Evolutionary conservation across 169 alveolate genomes (phyloP).

Genomic region (Plasmodium falciparum): DNA sequence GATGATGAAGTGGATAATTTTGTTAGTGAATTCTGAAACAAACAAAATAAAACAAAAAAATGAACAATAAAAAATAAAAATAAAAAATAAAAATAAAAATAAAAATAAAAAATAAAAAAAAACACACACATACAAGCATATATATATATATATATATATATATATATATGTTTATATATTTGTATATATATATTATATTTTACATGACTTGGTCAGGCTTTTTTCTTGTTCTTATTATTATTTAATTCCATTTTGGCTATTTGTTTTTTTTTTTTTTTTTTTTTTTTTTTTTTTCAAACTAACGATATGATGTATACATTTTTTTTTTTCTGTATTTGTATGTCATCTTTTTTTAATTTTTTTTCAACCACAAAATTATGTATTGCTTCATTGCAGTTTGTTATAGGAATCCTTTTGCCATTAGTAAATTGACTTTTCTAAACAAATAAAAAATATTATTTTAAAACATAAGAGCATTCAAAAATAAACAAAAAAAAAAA

Average conservation of each 20-base stretch:
- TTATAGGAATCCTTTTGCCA: constrained; percentile 33
- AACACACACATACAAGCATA: background rate
- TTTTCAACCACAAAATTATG: constrained; percentile 47
- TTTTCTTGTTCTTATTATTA: background rate
- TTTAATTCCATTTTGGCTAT: background rate
- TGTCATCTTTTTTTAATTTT: constrained; percentile 38
- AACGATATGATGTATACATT: constrained; percentile 45
- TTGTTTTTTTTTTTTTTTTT: background rate
- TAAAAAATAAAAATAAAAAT: too few species aligned
- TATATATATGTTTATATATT: background rate
- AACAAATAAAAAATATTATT: background rate
- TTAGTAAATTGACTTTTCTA: constrained; percentile 25
- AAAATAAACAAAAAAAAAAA: background rate
- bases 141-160: background rate
- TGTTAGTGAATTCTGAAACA: constrained; percentile 34
- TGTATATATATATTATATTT: constrained; percentile 1
- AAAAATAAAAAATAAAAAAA: constrained; percentile 10
- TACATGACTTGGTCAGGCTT: background rate
- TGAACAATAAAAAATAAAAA: background rate
- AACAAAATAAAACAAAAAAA: background rate
- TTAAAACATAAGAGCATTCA: background rate
- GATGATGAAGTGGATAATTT: constrained; percentile 65
- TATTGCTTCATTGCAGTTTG: constrained; percentile 57
- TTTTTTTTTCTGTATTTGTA: constrained; percentile 19
- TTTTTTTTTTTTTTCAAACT: constrained; percentile 9